These are phyloP conservation scores for Quambalaria eucalypti DNA, from an alignment of 1,284 basidiomycete genomes.

Conservation along the genomic window DNA sequence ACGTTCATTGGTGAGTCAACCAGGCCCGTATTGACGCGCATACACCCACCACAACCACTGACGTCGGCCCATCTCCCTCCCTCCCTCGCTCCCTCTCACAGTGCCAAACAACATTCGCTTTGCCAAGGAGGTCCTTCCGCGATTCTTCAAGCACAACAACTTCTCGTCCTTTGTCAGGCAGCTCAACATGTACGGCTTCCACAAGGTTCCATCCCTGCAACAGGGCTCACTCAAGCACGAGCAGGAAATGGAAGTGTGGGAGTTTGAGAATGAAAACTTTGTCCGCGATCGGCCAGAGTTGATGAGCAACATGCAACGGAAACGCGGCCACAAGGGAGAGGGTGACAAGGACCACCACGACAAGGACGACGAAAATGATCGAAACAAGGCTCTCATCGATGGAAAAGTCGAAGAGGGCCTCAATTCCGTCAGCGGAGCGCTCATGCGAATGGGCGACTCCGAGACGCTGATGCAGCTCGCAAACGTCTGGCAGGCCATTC, in stretches of 20 bases:
- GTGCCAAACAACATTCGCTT: conserved; percentile 90
- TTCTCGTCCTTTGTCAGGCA: conserved; percentile 90
- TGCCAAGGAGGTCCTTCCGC: conserved; percentile 76
- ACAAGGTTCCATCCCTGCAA: conserved; percentile 64
- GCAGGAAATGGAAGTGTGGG: conserved; percentile 74
- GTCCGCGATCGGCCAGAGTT: conserved; percentile 80
- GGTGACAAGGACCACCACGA: conserved; percentile 26
- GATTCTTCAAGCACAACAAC: conserved; percentile 94
- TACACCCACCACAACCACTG: too few relatives aligned
- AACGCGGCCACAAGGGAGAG: conserved; percentile 45
- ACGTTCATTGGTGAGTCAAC: conserved; percentile 89
- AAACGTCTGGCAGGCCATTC: conserved; percentile 66
- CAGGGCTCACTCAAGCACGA: conserved; percentile 68
- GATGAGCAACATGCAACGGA: conserved; percentile 76
- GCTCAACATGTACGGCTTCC: conserved; percentile 66
- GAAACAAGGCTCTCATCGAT: background rate
- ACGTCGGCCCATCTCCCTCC: too few relatives aligned
- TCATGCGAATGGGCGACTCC: conserved; percentile 11
- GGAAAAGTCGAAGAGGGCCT: background rate
- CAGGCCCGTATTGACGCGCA: too few relatives aligned
- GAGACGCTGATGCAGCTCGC: conserved; percentile 29
- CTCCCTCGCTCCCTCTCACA: too few relatives aligned
- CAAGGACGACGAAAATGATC: conserved; percentile 31
- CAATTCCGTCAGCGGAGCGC: conserved; percentile 5
- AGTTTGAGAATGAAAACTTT: conserved; percentile 86